phyloP scores from a whole-genome alignment of 192 early-diverging fungal species.

The Gigaspora rosea region DNA sequence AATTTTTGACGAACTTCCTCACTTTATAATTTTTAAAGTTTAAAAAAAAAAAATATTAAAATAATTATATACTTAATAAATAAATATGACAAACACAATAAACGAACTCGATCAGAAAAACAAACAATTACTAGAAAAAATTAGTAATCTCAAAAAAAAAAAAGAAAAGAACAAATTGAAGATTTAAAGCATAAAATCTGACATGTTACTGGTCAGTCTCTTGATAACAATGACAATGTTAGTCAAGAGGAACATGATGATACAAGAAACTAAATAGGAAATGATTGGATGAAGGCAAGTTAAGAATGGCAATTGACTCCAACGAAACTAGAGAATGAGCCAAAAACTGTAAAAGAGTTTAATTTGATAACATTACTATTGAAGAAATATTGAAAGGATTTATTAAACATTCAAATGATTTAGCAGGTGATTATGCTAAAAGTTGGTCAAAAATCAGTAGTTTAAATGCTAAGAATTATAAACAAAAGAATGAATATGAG shows the following conservation, averaged over 20 bases:
- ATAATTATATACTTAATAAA: conserved; percentile 8
- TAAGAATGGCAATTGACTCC: conserved; percentile 21
- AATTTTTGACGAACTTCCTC: too few relatives aligned
- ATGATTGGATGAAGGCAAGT: conserved; percentile 29
- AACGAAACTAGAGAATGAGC: too few relatives aligned
- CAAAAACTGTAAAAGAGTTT: too few relatives aligned
- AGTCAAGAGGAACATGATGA: too few relatives aligned
- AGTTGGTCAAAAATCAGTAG: too few relatives aligned
- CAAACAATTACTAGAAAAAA: conserved; percentile 9
- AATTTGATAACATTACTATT: conserved; percentile 29
- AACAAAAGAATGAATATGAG: too few relatives aligned
- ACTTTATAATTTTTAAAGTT: too few relatives aligned
- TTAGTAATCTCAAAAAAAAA: not conserved
- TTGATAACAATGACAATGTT: too few relatives aligned
- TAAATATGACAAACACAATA: conserved; percentile 3
- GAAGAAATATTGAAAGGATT: conserved; percentile 26
- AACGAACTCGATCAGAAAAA: conserved; percentile 3
- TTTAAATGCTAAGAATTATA: too few relatives aligned
- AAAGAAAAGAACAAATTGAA: conserved; percentile 20
- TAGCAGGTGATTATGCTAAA: conserved; percentile 2
- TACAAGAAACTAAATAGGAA: conserved; percentile 19
- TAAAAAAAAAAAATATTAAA: not conserved
- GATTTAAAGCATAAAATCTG: conserved; percentile 16
- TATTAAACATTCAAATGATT: conserved; percentile 21
- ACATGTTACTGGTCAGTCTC: conserved; percentile 15